Conservation (phyloP, 495 filamentous ascomycete genomes). For the Neurospora tetraspora region DNA sequence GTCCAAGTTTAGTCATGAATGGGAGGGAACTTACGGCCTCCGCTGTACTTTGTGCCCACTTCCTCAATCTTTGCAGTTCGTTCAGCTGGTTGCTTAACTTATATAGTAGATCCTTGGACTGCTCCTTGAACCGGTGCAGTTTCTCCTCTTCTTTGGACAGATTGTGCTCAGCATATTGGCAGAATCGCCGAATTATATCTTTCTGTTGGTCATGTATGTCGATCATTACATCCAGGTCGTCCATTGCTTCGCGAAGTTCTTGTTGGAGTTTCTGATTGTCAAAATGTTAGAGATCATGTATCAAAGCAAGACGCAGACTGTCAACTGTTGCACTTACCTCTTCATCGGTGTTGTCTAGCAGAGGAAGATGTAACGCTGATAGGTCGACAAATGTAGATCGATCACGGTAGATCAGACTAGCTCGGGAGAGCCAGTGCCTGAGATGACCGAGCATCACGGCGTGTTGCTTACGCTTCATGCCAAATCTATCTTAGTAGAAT, state of each 20-base stretch:
- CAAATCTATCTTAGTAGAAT: background rate
- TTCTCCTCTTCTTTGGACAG: background rate
- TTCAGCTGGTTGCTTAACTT: constrained; percentile 11
- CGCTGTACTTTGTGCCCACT: constrained; percentile 17
- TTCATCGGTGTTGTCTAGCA: constrained; percentile 40
- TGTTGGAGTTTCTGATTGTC: constrained; percentile 49
- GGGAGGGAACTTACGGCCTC: constrained; percentile 11
- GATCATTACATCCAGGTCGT: constrained; percentile 64
- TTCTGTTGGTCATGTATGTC: constrained; percentile 46
- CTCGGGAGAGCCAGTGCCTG: constrained; percentile 25
- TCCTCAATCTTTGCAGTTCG: constrained; percentile 19
- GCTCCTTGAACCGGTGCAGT: constrained; percentile 17
- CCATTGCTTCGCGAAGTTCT: constrained; percentile 61
- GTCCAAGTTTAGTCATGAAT: background rate
- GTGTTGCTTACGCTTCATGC: constrained; percentile 21
- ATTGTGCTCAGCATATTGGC: constrained; percentile 40
- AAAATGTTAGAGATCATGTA: constrained; percentile 12
- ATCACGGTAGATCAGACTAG: constrained; percentile 13
- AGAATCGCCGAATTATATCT: constrained; percentile 45
- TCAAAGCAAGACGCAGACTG: no score
- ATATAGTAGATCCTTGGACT: constrained; percentile 12
- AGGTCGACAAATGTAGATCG: constrained; percentile 18
- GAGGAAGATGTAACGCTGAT: constrained; percentile 29
- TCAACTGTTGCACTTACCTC: background rate
- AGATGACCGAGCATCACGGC: constrained; percentile 25